These are phyloP conservation scores for Cetradonia linearis DNA, from an alignment of 495 filamentous ascomycete genomes.

Conservation along the genomic window DNA sequence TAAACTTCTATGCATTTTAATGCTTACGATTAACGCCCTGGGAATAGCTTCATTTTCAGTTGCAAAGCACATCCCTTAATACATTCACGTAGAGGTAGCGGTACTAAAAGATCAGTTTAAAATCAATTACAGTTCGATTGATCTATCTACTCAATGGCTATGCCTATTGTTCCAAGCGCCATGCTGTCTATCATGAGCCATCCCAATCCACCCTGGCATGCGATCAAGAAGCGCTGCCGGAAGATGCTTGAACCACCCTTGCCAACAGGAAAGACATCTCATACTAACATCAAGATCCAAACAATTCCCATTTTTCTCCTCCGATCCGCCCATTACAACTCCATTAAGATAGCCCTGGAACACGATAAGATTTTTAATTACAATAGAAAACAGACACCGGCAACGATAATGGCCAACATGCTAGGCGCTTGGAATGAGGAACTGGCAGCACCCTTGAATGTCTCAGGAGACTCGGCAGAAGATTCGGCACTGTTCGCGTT, in stretches of 20 bases:
- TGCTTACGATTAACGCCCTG: background rate
- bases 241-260: background rate
- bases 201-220: background rate
- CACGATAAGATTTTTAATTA: background rate
- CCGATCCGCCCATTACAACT: background rate
- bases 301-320: background rate
- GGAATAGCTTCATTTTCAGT: background rate
- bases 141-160: conserved; percentile 5
- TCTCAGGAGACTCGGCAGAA: background rate
- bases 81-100: background rate
- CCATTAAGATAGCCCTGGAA: background rate
- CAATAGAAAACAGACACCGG: background rate
- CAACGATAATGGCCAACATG: background rate
- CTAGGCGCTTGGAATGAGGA: conserved; percentile 4
- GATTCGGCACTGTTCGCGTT: background rate
- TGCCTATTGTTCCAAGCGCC: background rate
- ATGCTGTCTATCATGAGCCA: background rate
- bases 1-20: background rate
- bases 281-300: conserved; percentile 4
- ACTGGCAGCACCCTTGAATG: conserved; percentile 13
- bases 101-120: background rate
- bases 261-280: background rate
- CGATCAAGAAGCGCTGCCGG: background rate
- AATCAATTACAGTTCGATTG: background rate
- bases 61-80: background rate